A percentile compares a stretch with the other conserved stretches of the same genome.
phyloP scores from a whole-genome alignment of 352 stramenopile genomes.

The Phytophthora megakarya region DNA sequence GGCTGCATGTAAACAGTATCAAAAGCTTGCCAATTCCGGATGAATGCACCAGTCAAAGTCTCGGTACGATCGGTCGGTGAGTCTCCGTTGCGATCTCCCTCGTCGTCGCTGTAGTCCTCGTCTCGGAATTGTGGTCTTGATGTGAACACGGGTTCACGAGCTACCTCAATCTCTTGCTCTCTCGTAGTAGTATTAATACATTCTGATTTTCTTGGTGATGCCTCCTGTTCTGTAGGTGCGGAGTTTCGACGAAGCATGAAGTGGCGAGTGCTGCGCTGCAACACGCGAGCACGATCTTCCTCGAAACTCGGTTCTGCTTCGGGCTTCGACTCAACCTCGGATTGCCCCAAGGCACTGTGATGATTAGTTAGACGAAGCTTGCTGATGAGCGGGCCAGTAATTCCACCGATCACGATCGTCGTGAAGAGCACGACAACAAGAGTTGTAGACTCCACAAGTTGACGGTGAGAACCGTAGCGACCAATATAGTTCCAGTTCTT shows the following conservation, averaged over 20 bases:
- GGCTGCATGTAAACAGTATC: conserved; percentile 79
- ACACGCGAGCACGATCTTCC: conserved; percentile 21
- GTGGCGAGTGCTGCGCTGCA: conserved; percentile 62
- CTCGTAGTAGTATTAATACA: background rate
- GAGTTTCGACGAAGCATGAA: conserved; percentile 58
- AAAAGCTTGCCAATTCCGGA: conserved; percentile 76
- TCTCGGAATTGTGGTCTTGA: conserved; percentile 77
- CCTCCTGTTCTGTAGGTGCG: conserved; percentile 26
- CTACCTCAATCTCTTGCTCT: conserved; percentile 28
- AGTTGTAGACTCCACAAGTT: conserved; percentile 84
- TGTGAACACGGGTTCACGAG: conserved; percentile 52
- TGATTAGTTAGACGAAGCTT: conserved; percentile 50
- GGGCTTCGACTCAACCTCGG: conserved; percentile 39
- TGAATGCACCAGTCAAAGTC: conserved; percentile 58
- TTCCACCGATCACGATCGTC: conserved; percentile 79
- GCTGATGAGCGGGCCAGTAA: conserved; percentile 71
- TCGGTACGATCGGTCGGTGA: conserved; percentile 33
- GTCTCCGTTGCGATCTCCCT: conserved; percentile 33
- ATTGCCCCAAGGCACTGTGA: conserved; percentile 40
- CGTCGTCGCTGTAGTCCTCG: conserved; percentile 50
- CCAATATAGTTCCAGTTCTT: conserved; percentile 86
- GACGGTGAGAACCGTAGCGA: conserved; percentile 68
- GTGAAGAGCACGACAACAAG: conserved; percentile 87
- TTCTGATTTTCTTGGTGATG: conserved; percentile 2
- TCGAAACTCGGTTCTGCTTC: conserved; percentile 28